Base-by-base conservation (phyloP, 106 monocot species). In the Platanthera zijinensis region DNA sequence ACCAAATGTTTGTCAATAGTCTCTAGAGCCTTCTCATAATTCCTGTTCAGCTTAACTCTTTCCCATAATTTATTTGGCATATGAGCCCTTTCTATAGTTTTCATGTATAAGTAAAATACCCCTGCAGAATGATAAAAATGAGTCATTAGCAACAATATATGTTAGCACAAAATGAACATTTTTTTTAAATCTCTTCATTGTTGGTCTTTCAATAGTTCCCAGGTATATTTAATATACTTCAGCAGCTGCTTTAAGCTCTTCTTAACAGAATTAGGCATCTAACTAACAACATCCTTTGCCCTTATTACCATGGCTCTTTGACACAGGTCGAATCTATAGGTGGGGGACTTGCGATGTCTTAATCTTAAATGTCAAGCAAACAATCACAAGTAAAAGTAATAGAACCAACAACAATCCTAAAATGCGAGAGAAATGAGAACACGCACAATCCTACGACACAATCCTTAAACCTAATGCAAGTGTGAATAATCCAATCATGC, bases 51-150 rank as follows among this genome's bases (percentile, higher is more conserved):
- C 63, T 91, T 99, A 78, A 99, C 88, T 85, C 86, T 92, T 78
- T 99, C 97, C 97, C 94, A 99, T 68, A 94, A 52, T 82, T 99
- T 81, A 71, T 83, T 92, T 73, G 97, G 97, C 83, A 82, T 84
- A 73, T 99, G 97, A 81, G 94, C 97, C 86, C 97, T 94, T 88
- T 94, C 94, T 67, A 92, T 90, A 69, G 91, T 92, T 85, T 99
- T 94, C 84, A 94, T 99, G 71, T 99, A 99, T 30, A 94, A 75
- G 77, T 92, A 94, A 81, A 94, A 94, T 10, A 99, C 82, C 13
- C 94, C 97, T 99, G 86, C 84, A 89, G 3, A 70, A 70, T 48
- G 48, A 17, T 48, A 48, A 0, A 48, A 70, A 48, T 17, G 39
- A 67, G 8, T 4, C 32, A 66, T 66, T 8, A 66, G 4, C 9